Base-by-base conservation (phyloP, 2,329 filamentous ascomycete species). In the Pseudocercospora ulei region DNA sequence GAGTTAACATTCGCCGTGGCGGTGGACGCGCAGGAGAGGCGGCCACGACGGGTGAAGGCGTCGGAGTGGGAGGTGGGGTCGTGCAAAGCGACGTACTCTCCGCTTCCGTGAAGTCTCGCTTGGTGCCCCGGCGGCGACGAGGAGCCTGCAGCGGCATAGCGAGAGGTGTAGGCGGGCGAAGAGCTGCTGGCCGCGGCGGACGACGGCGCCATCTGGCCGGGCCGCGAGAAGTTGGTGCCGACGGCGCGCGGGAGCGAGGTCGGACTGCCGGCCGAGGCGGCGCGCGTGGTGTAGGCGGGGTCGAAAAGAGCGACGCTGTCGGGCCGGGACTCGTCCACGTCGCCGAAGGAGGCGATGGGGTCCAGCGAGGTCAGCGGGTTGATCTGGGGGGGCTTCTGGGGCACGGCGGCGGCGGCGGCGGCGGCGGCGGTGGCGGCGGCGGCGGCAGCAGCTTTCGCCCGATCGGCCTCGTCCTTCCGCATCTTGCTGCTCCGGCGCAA, bases 21-120 rank as follows among this genome's bases (percentile, higher is more conserved):
- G n/a, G 30, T 33, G 41, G 86, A 85, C 63, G 88, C 86, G 65
- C 95, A 96, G 67, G 87, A 95, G 66, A 93, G 94, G 50, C 90
- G 82, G 44, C 88, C 86, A 53, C 90, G 85, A 64, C 96, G 80
- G 53, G 88, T 87, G 84, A 96, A 95, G 71, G 88, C 95, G 68
- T 92, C 84, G 22, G 82, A 80, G 48, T 83, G 75, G 12, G 18
- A 17, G 29, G 81, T 77, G 57, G 90, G 90, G 8, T 83, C 81
- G 26, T 44, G 36, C 33, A 38, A 20, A 55, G 93, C 85, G 47
- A 74, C 71, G 54, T 69, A 73, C 31, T 72, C 72, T 41, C 72
- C 72, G 58, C 36, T 44, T 14, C 31, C 41, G 16, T 39, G 36
- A 14, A 36, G 25, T 28, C 30, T 44, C 19, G 28, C 39, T 5